These are phyloP conservation scores for Camellia lanceoleosa DNA, from an alignment of 148 eudicot genomes.

Conservation along the genomic window DNA sequence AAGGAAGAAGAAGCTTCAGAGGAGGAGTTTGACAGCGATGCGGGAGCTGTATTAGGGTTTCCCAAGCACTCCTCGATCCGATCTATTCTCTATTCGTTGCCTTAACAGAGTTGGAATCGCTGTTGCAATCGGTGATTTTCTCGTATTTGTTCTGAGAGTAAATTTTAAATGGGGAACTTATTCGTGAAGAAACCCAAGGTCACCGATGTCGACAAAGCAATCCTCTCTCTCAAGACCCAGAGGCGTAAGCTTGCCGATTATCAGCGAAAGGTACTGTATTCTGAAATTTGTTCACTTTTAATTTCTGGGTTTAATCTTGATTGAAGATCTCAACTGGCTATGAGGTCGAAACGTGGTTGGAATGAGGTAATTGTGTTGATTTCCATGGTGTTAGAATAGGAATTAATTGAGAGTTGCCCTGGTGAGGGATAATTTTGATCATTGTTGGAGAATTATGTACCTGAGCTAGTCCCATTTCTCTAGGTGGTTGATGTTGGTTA, in stretches of 20 bases:
- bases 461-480: background rate
- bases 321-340: constrained; percentile 9
- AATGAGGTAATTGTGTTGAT: background rate
- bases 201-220: constrained; percentile 93
- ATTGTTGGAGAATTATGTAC: background rate
- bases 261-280: constrained; percentile 62
- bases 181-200: constrained; percentile 94
- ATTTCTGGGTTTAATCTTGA: background rate
- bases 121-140: background rate
- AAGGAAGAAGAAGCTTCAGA: too few species aligned
- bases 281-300: background rate
- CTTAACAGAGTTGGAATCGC: background rate
- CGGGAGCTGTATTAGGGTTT: too few species aligned
- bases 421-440: constrained; percentile 1
- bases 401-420: background rate
- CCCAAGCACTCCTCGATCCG: background rate
- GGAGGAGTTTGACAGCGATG: too few species aligned
- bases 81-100: background rate
- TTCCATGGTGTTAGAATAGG: background rate
- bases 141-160: background rate
- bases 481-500: background rate
- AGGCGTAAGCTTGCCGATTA: constrained; percentile 95
- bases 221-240: constrained; percentile 91
- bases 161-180: constrained; percentile 66
- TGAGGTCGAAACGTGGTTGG: background rate